phyloP scores from a whole-genome alignment of 148 eudicot genomes.

The Heliosperma pusillum region DNA sequence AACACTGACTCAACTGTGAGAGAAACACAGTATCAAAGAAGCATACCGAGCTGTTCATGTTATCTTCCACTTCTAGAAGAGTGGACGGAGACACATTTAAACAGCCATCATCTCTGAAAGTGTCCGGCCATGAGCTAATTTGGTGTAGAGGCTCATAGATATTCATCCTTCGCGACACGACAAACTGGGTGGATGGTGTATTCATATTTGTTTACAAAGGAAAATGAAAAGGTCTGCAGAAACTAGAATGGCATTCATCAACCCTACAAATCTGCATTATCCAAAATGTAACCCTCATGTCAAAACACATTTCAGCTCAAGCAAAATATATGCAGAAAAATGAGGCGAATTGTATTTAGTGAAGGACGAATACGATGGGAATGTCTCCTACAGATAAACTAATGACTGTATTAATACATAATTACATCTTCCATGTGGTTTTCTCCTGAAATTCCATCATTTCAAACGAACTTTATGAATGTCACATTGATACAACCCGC shows the following conservation, averaged over 20 bases:
- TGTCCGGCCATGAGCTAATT: conserved; percentile 73
- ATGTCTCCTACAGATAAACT: too few species aligned
- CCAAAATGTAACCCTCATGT: not conserved
- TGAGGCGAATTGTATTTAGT: not conserved
- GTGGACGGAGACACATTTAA: conserved; percentile 49
- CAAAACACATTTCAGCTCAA: not conserved
- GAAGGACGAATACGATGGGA: not conserved
- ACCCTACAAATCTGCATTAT: conserved; percentile 4
- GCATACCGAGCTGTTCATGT: conserved; percentile 55
- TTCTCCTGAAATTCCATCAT: not conserved
- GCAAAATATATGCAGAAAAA: not conserved
- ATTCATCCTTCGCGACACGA: conserved; percentile 66
- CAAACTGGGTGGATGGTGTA: conserved; percentile 62
- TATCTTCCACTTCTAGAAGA: conserved; percentile 48
- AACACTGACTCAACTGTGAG: not conserved
- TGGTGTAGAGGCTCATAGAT: conserved; percentile 80
- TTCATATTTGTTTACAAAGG: conserved; percentile 42
- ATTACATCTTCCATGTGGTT: too few species aligned
- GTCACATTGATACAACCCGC: not conserved
- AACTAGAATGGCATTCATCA: conserved; percentile 14
- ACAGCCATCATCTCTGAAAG: conserved; percentile 53
- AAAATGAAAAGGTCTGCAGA: not conserved
- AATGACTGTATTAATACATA: too few species aligned
- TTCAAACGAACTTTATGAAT: not conserved
- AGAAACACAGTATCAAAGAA: conserved; percentile 3